Evolutionary conservation across 2,329 filamentous ascomycete genomes (phyloP).

Genomic region (Sporothrix phasma): DNA sequence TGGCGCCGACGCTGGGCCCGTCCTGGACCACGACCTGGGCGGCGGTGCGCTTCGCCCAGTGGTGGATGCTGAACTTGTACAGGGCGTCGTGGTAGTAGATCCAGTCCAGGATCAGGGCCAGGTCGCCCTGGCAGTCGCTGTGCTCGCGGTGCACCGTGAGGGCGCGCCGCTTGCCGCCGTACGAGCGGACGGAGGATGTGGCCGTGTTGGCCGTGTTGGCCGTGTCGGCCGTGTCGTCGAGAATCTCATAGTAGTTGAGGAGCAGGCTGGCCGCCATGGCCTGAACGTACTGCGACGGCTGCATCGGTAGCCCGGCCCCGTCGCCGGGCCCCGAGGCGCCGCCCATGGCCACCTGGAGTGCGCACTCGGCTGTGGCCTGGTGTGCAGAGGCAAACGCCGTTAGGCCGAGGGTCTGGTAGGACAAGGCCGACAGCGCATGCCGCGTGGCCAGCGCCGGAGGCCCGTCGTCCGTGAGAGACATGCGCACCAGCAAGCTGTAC

Average conservation of each 20-base stretch:
- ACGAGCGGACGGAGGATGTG: conserved; percentile 17
- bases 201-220: no score
- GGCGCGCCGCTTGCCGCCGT: conserved; percentile 18
- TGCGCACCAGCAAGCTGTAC: conserved; percentile 19
- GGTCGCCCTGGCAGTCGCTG: conserved; percentile 17
- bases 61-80: conserved; percentile 21
- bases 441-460: conserved; percentile 16
- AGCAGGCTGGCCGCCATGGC: conserved; percentile 20
- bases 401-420: conserved; percentile 15
- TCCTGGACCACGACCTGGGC: conserved; percentile 9
- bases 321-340: neutral
- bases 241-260: conserved; percentile 17
- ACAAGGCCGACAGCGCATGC: conserved; percentile 17
- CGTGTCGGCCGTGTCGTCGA: conserved; percentile 10
- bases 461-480: conserved; percentile 19
- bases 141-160: conserved; percentile 12
- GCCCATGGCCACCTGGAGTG: conserved; percentile 14
- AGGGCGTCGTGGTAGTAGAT: conserved; percentile 19
- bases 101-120: conserved; percentile 19
- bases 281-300: conserved; percentile 11
- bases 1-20: conserved; percentile 16
- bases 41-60: conserved; percentile 15
- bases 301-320: neutral
- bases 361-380: conserved; percentile 11
- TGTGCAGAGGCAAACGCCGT: conserved; percentile 8